These are phyloP conservation scores for Monilinia laxa DNA, from an alignment of 2,329 filamentous ascomycete species.

Conservation along the genomic window DNA sequence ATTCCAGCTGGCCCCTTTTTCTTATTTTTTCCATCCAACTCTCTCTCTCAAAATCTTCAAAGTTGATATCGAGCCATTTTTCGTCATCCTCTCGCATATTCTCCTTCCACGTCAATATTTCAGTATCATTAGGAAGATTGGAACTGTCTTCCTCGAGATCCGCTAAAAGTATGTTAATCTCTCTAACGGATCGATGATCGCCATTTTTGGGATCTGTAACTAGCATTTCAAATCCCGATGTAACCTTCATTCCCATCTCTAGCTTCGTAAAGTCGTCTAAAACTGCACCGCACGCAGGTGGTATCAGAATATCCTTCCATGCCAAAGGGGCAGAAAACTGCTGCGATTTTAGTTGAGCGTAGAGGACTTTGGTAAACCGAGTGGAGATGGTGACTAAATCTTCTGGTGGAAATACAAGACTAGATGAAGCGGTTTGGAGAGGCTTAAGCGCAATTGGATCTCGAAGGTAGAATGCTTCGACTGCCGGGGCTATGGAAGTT, in stretches of 20 bases:
- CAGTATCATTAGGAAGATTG: constrained; percentile 65
- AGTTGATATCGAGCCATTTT: constrained; percentile 89
- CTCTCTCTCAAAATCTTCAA: constrained; percentile 78
- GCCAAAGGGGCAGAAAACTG: constrained; percentile 66
- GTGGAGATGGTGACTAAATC: constrained; percentile 80
- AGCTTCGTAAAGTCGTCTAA: constrained; percentile 40
- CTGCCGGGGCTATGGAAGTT: constrained; percentile 74
- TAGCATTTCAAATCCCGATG: constrained; percentile 89
- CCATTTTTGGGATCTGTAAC: constrained; percentile 64
- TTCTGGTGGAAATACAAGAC: constrained; percentile 66
- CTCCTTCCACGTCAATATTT: constrained; percentile 70
- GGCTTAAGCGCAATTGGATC: constrained; percentile 75
- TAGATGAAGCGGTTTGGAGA: constrained; percentile 55
- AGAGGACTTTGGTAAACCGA: constrained; percentile 84
- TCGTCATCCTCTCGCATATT: constrained; percentile 73
- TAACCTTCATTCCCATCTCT: constrained; percentile 86
- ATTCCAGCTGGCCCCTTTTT: constrained; percentile 41
- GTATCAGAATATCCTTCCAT: constrained; percentile 47
- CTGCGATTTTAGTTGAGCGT: constrained; percentile 86
- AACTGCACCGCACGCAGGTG: constrained; percentile 36
- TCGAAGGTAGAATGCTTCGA: constrained; percentile 90
- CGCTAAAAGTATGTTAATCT: constrained; percentile 72
- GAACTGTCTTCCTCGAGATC: constrained; percentile 53
- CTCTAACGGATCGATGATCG: constrained; percentile 67
- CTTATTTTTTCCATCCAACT: constrained; percentile 58